These are phyloP conservation scores for Eutrema heterophyllum DNA, from an alignment of 345 rosid genomes.

Conservation along the genomic window DNA sequence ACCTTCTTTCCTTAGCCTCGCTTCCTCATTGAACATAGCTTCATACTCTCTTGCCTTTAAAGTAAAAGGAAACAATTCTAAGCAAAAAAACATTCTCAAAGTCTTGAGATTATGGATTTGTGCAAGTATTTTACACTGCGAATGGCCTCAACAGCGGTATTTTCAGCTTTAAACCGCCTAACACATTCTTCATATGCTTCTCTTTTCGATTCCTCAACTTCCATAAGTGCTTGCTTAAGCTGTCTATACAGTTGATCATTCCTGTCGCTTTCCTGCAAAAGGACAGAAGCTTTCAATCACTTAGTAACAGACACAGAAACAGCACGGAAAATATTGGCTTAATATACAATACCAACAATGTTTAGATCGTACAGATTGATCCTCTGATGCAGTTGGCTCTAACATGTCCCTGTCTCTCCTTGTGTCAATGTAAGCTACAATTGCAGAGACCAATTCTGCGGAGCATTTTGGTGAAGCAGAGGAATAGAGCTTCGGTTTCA, in stretches of 20 bases:
- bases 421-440: slow-evolving; percentile 30
- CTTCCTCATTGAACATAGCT: slow-evolving; percentile 34
- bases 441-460: slow-evolving; percentile 33
- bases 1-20: slow-evolving; percentile 30
- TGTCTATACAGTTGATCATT: slow-evolving; percentile 27
- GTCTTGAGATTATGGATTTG: background rate
- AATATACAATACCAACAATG: slow-evolving; percentile 10
- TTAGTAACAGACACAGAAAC: background rate
- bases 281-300: background rate
- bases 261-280: slow-evolving; percentile 36
- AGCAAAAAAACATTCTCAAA: background rate
- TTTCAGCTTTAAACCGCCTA: slow-evolving; percentile 45
- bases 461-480: slow-evolving; percentile 34
- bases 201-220: slow-evolving; percentile 40
- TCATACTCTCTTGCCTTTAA: slow-evolving; percentile 40
- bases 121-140: slow-evolving; percentile 35
- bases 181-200: slow-evolving; percentile 46
- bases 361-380: slow-evolving; percentile 29
- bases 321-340: background rate
- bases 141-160: slow-evolving; percentile 32
- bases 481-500: slow-evolving; percentile 15
- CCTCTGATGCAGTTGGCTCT: slow-evolving; percentile 28
- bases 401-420: slow-evolving; percentile 35
- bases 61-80: background rate
- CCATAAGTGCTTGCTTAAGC: slow-evolving; percentile 39